Evolutionary conservation across 257 asterid species (phyloP).

Genomic region (Marsdenia floribunda): DNA sequence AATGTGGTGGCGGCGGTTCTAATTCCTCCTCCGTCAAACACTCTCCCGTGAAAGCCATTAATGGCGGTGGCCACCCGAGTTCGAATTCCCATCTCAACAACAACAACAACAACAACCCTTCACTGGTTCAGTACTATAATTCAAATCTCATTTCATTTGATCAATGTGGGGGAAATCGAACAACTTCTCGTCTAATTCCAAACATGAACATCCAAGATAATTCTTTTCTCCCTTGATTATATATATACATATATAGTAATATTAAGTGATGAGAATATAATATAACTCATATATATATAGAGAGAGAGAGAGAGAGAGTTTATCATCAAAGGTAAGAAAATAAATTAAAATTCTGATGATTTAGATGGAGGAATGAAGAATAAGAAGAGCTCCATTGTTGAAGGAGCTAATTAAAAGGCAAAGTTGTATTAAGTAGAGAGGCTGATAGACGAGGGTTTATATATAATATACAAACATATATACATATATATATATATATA

Average conservation of each 20-base stretch:
- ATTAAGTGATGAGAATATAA: not conserved
- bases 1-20: constrained; percentile 18
- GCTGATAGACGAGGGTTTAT: not conserved
- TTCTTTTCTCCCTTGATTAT: constrained; percentile 20
- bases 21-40: constrained; percentile 16
- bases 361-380: not conserved
- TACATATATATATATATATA: not conserved
- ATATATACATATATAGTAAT: too few relatives aligned
- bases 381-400: constrained; percentile 3
- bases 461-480: not conserved
- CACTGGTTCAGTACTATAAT: constrained; percentile 24
- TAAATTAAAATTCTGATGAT: constrained; percentile 6
- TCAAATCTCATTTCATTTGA: constrained; percentile 38
- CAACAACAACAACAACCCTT: not conserved
- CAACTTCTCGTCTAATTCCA: constrained; percentile 19
- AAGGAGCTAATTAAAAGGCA: constrained; percentile 3
- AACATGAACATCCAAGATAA: constrained; percentile 13
- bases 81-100: constrained; percentile 7
- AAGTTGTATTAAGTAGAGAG: not conserved
- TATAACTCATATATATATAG: not conserved
- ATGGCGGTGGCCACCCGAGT: constrained; percentile 8
- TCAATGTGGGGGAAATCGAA: constrained; percentile 22
- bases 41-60: constrained; percentile 16
- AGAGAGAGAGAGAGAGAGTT: not conserved
- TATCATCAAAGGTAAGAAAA: not conserved